A percentile compares a stretch with the other conserved stretches of the same genome.
Evolutionary conservation across 2,329 filamentous ascomycete genomes (phyloP).

Genomic region (Macroventuria anomochaeta): DNA sequence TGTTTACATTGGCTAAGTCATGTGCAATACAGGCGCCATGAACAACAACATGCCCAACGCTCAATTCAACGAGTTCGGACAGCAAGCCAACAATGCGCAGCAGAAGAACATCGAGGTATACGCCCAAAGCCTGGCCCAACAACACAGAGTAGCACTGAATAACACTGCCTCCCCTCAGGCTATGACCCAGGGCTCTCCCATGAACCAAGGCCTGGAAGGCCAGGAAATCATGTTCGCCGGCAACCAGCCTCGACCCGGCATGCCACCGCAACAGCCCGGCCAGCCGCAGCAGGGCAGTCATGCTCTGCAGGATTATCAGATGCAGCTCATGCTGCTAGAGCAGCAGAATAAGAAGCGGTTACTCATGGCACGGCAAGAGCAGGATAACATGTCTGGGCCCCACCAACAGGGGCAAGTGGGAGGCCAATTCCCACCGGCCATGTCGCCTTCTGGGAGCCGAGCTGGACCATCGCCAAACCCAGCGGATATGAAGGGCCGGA

Average conservation of each 20-base stretch:
- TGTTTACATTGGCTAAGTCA: conserved; percentile 57
- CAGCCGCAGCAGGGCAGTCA: conserved; percentile 70
- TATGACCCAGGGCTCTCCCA: conserved; percentile 81
- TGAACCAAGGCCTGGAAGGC: conserved; percentile 67
- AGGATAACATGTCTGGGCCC: conserved; percentile 68
- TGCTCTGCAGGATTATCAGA: conserved; percentile 85
- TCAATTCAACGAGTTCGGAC: conserved; percentile 72
- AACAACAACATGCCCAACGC: conserved; percentile 75
- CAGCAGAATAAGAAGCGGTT: conserved; percentile 87
- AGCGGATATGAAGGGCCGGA: conserved; percentile 78
- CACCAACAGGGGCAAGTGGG: conserved; percentile 57
- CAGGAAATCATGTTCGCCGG: conserved; percentile 44
- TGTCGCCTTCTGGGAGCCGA: conserved; percentile 72
- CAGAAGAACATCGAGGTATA: conserved; percentile 88
- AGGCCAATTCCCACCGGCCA: conserved; percentile 66
- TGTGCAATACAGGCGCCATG: conserved; percentile 74
- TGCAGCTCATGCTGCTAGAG: conserved; percentile 86
- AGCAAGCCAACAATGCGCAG: conserved; percentile 66
- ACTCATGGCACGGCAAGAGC: conserved; percentile 81
- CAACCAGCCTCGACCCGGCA: conserved; percentile 49
- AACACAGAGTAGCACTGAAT: conserved; percentile 81
- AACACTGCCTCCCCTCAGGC: conserved; percentile 80
- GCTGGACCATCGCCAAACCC: conserved; percentile 78
- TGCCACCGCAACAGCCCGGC: conserved; percentile 66
- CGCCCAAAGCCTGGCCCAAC: conserved; percentile 81